phyloP scores from a whole-genome alignment of 2,329 filamentous ascomycete genomes.

The Rutstroemia sydowiana region DNA sequence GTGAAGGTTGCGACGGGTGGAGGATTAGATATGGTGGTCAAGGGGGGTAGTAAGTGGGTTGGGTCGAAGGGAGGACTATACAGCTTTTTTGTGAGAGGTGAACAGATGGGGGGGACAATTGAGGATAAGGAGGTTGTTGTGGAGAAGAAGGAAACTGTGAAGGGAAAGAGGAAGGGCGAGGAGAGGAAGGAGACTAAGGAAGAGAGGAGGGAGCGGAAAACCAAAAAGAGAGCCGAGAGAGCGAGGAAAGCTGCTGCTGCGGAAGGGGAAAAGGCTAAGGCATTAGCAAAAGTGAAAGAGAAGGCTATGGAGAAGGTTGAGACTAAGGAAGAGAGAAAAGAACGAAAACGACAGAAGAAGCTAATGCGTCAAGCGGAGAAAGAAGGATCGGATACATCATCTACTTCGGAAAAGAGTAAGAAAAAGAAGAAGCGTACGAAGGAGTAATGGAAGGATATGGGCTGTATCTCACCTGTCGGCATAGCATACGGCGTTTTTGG shows the following conservation, averaged over 20 bases:
- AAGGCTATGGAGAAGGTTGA: conserved; percentile 11
- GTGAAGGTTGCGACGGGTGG: conserved; percentile 48
- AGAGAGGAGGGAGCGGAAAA: conserved; percentile 23
- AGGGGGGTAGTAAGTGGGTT: conserved; percentile 49
- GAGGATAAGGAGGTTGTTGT: conserved; percentile 15
- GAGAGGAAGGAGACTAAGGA: conserved; percentile 28
- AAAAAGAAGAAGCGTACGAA: conserved; percentile 29
- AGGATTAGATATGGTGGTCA: conserved; percentile 49
- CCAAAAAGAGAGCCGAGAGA: conserved; percentile 29
- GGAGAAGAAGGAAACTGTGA: conserved; percentile 26
- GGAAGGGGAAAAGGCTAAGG: background rate
- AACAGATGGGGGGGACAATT: conserved; percentile 67
- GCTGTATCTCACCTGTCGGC: conserved; percentile 2
- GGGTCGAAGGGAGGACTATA: conserved; percentile 55
- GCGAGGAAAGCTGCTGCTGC: conserved; percentile 28
- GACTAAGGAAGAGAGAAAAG: conserved; percentile 33
- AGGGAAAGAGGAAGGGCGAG: conserved; percentile 30
- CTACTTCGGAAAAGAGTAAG: conserved; percentile 23
- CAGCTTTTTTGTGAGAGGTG: conserved; percentile 76
- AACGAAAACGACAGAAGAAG: conserved; percentile 32
- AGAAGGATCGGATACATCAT: conserved; percentile 16
- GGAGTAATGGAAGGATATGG: conserved; percentile 4
- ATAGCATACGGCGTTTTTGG: conserved; percentile 21
- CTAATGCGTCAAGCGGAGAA: conserved; percentile 19
- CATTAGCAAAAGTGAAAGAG: background rate